phyloP scores from a whole-genome alignment of 345 rosid genomes.

The Boechera retrofracta region DNA sequence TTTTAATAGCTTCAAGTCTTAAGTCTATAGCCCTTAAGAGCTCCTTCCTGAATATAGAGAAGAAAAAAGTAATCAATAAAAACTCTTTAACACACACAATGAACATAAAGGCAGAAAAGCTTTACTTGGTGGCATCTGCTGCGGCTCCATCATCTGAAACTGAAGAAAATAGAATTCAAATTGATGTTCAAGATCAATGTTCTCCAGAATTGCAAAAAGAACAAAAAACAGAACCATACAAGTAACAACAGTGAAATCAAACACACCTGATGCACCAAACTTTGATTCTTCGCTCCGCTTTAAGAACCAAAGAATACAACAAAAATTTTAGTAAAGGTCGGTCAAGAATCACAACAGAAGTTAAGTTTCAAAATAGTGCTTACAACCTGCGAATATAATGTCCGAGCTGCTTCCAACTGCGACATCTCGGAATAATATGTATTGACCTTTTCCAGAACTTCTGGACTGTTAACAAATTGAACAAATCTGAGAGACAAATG shows the following conservation, averaged over 20 bases:
- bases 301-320: slow-evolving; percentile 7
- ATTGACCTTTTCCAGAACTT: slow-evolving; percentile 75
- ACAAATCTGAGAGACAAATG: slow-evolving; percentile 66
- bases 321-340: background rate
- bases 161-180: slow-evolving; percentile 9
- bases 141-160: slow-evolving; percentile 35
- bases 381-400: slow-evolving; percentile 66
- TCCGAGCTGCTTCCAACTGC: slow-evolving; percentile 89
- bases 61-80: slow-evolving; percentile 7
- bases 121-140: slow-evolving; percentile 58
- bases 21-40: slow-evolving; percentile 93
- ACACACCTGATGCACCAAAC: slow-evolving; percentile 59
- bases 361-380: background rate
- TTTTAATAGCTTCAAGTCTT: slow-evolving; percentile 72
- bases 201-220: background rate
- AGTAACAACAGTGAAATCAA: background rate
- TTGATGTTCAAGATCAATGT: background rate
- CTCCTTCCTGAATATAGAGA: slow-evolving; percentile 67
- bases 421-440: slow-evolving; percentile 85
- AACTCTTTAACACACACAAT: background rate
- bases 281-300: slow-evolving; percentile 63
- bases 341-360: slow-evolving; percentile 17
- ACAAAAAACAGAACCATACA: background rate
- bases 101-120: slow-evolving; percentile 47
- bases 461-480: slow-evolving; percentile 86